Evolutionary conservation across 805 yeast species (phyloP), one percentile per base, ranked within the genome.

Genomic region (Candida lessepsii): DNA sequence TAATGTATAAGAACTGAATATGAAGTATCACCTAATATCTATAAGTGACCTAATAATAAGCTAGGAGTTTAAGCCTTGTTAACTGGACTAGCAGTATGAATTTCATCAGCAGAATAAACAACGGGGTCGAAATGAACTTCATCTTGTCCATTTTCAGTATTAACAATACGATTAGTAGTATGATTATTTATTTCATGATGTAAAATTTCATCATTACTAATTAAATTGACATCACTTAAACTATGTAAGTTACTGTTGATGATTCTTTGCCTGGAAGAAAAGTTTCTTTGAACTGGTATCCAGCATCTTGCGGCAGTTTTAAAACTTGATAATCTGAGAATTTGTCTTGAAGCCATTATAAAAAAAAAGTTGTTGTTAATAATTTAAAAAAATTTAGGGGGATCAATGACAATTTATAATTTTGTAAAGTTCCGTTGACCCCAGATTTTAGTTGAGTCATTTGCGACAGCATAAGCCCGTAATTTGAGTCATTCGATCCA

Each of bases 241-340:
- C 56, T 62, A 56, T 47, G 51, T 14, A 38, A 27, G 35, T 61
- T 63, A 42, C 64, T 55, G 53, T 62, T 61, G 27, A 66, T 54
- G 29, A 52, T 56, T 46, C 68, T 56, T 42, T 65, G 70, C 40
- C 53, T 56, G 1, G 70, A 61, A 23, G 71, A 64, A 35, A 66
- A 67, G 41, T 46, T 53, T 47, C 72, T 57, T 33, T 44, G 29
- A 27, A 53, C 47, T 33, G 70, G 69, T 18, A 68, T 50, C 73
- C 73, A 68, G 51, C 71, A 66, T 45, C 70, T 63, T 34, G 71
- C 53, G 39, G 73, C 70, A 35, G 74, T 68, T 49, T 62, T 66
- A 54, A 56, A 59, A 14, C 66, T 50, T 24, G 69, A 52, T 29
- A 68, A 57, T 36, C 58, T 57, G 34, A 65, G 52, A 29, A 65